A percentile compares a stretch with the other conserved stretches of the same genome.
These are phyloP conservation scores for Helenozyma baotianmanensis DNA, from an alignment of 805 yeast genomes.

Conservation along the genomic window DNA sequence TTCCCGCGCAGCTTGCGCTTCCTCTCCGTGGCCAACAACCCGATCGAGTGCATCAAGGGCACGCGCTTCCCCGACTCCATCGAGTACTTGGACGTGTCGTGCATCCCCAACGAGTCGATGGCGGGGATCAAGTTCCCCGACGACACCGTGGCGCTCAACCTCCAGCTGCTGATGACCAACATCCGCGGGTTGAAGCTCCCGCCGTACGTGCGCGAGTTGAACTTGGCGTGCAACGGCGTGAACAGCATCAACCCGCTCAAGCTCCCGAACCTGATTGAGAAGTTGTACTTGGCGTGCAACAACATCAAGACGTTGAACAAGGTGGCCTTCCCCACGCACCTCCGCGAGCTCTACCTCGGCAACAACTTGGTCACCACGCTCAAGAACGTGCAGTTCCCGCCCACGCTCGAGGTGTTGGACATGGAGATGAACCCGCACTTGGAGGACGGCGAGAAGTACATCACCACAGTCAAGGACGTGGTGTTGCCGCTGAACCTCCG, in stretches of 20 bases:
- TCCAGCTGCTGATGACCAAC: conserved; percentile 42
- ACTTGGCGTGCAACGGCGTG: conserved; percentile 37
- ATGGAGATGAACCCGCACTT: conserved; percentile 38
- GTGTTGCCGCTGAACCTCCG: conserved; percentile 32
- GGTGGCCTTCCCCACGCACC: conserved; percentile 33
- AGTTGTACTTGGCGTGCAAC: conserved; percentile 33
- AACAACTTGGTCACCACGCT: conserved; percentile 41
- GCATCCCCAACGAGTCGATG: conserved; percentile 44
- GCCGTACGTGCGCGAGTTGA: conserved; percentile 23
- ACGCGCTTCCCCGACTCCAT: conserved; percentile 36
- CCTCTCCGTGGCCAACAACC: conserved; percentile 33
- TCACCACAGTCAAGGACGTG: conserved; percentile 40
- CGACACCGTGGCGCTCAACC: conserved; percentile 28
- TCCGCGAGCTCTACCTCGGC: conserved; percentile 35
- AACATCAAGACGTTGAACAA: conserved; percentile 43
- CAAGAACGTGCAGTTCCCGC: conserved; percentile 40
- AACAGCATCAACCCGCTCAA: conserved; percentile 43
- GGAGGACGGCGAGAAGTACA: conserved; percentile 39
- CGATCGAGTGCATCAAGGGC: conserved; percentile 40
- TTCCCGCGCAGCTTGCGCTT: conserved; percentile 31
- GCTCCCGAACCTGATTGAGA: conserved; percentile 37
- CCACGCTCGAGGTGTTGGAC: conserved; percentile 34
- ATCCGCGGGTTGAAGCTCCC: conserved; percentile 42
- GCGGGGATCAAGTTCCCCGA: conserved; percentile 45
- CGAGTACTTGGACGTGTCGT: conserved; percentile 34